phyloP scores from a whole-genome alignment of 202 grass and related monocot species.

The Dendrocalamus latiflorus region DNA sequence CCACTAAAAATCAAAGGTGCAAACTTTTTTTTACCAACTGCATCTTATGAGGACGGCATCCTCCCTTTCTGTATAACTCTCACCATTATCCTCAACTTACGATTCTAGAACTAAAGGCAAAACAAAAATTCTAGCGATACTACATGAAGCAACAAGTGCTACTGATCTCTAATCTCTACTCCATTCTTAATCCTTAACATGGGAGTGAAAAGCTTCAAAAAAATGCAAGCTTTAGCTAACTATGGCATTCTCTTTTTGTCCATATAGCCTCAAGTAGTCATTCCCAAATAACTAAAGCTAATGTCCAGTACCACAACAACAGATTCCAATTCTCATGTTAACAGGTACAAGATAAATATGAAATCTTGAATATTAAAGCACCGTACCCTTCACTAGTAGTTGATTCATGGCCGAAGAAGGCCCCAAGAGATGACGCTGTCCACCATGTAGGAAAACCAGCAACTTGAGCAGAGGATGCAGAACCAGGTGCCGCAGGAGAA shows the following conservation, averaged over 20 bases:
- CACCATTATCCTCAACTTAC: not conserved
- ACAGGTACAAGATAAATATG: no score
- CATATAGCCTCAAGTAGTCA: not conserved
- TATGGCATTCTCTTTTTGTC: not conserved
- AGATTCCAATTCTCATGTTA: no score
- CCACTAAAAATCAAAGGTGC: not conserved
- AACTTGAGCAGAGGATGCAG: no score
- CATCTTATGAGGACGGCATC: not conserved
- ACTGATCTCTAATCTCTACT: not conserved
- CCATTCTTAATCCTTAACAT: not conserved
- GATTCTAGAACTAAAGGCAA: not conserved
- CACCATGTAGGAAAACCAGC: no score
- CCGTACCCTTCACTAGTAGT: no score
- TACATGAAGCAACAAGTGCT: not conserved
- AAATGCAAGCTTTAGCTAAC: not conserved
- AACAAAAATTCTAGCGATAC: not conserved
- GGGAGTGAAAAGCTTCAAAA: not conserved
- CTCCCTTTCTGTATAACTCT: not conserved
- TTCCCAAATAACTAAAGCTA: not conserved
- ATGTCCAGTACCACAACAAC: no score
- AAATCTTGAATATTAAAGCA: no score
- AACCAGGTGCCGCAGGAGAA: no score
- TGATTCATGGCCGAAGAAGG: no score
- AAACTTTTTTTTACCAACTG: not conserved
- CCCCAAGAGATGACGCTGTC: no score